Conservation (phyloP, 1,284 basidiomycete species). For the Apiotrichum veenhuisii region DNA sequence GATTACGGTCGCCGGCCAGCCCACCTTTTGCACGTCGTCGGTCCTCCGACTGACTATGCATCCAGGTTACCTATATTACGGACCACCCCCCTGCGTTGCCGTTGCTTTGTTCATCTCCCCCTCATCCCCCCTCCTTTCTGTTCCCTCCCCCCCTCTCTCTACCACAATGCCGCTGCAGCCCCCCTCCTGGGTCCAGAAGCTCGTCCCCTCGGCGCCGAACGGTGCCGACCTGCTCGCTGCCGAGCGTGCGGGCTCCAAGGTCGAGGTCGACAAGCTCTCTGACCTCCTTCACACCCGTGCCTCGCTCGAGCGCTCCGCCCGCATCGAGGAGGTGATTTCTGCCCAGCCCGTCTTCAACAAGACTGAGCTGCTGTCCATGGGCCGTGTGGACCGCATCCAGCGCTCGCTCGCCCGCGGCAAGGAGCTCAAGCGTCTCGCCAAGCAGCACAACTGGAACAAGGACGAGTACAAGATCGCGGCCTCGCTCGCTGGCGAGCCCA, state of each 20-base stretch:
- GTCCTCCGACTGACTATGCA: too few relatives aligned
- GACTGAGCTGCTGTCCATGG: slow-evolving; percentile 23
- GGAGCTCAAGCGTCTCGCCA: slow-evolving; percentile 16
- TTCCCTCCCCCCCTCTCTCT: not conserved
- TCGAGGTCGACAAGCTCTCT: slow-evolving; percentile 10
- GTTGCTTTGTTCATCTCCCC: not conserved
- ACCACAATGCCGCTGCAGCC: slow-evolving; percentile 5
- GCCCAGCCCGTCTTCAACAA: slow-evolving; percentile 19
- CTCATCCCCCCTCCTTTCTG: not conserved
- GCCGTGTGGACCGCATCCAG: slow-evolving; percentile 19
- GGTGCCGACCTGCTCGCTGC: slow-evolving; percentile 17
- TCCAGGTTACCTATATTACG: not conserved
- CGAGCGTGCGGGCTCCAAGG: slow-evolving; percentile 14
- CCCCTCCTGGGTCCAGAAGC: slow-evolving; percentile 25
- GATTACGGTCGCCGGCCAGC: too few relatives aligned
- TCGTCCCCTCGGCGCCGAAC: slow-evolving; percentile 19
- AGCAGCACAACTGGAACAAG: slow-evolving; percentile 15
- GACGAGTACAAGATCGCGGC: slow-evolving; percentile 16
- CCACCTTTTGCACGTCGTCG: too few relatives aligned
- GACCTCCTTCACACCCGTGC: slow-evolving; percentile 16
- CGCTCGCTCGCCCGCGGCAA: slow-evolving; percentile 23
- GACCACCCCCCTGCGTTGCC: too few relatives aligned
- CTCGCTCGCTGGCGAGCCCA: slow-evolving; percentile 16
- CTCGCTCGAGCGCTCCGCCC: slow-evolving; percentile 1
- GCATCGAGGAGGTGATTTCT: slow-evolving; percentile 5